Evolutionary conservation across 2,329 filamentous ascomycete species (phyloP).

Genomic region (Ophiognomonia clavigignenti-juglandacearum): DNA sequence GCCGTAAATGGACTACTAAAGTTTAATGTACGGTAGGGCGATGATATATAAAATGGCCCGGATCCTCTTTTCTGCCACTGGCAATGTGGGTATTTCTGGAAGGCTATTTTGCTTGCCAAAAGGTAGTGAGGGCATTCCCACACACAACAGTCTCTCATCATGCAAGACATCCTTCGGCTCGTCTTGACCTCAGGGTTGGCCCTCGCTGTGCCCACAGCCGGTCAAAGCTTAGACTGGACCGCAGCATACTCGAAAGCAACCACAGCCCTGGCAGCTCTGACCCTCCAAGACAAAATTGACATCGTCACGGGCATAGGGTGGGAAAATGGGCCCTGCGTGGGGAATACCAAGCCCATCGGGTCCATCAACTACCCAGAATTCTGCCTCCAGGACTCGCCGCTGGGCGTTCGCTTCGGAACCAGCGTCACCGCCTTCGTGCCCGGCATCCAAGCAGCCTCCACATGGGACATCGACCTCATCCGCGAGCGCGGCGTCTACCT

Average conservation of each 20-base stretch:
- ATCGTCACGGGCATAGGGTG: slow-evolving; percentile 75
- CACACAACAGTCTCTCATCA: not conserved
- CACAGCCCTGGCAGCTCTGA: slow-evolving; percentile 63
- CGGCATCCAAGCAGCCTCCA: slow-evolving; percentile 72
- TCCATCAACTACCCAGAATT: slow-evolving; percentile 64
- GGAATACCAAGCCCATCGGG: slow-evolving; percentile 52
- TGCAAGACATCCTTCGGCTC: not conserved
- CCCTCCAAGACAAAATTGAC: slow-evolving; percentile 70
- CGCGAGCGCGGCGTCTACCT: slow-evolving; percentile 63
- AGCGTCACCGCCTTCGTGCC: slow-evolving; percentile 74
- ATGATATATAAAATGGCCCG: no score
- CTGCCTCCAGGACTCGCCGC: slow-evolving; percentile 76
- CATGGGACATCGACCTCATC: slow-evolving; percentile 75
- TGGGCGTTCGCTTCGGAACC: slow-evolving; percentile 68
- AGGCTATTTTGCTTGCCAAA: no score
- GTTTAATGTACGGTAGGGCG: no score
- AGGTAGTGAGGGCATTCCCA: not conserved
- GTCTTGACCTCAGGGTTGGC: slow-evolving; percentile 27
- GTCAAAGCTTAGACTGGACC: slow-evolving; percentile 49
- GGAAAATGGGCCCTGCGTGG: slow-evolving; percentile 65
- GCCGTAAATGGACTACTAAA: no score
- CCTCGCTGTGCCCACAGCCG: slow-evolving; percentile 48
- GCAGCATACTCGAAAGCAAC: slow-evolving; percentile 67
- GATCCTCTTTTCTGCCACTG: no score
- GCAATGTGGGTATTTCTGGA: no score